phyloP scores from a whole-genome alignment of 2,329 filamentous ascomycete species.

The Mycocentrospora acerina region DNA sequence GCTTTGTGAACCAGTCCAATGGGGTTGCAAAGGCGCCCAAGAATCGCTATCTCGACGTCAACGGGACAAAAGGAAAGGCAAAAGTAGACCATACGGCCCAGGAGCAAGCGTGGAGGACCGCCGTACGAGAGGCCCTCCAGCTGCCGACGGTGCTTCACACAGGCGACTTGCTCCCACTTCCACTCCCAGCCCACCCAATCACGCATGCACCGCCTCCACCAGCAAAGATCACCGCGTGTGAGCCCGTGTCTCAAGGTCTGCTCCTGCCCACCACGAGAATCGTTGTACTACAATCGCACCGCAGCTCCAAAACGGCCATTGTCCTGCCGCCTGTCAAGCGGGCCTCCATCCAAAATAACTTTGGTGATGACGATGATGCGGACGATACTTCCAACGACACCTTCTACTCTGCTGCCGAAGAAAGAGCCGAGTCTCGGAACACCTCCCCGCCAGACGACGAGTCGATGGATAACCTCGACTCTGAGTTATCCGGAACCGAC shows the following conservation, averaged over 20 bases:
- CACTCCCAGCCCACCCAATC: slow-evolving; percentile 76
- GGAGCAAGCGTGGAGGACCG: slow-evolving; percentile 39
- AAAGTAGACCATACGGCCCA: slow-evolving; percentile 26
- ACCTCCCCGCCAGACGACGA: slow-evolving; percentile 44
- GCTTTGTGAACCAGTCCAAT: slow-evolving; percentile 47
- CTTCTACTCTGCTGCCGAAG: slow-evolving; percentile 90
- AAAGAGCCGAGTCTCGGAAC: slow-evolving; percentile 49
- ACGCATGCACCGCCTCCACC: slow-evolving; percentile 83
- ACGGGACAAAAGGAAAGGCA: slow-evolving; percentile 35
- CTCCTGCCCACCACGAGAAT: slow-evolving; percentile 78
- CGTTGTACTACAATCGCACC: slow-evolving; percentile 68
- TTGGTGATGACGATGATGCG: slow-evolving; percentile 67
- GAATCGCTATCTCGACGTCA: slow-evolving; percentile 37
- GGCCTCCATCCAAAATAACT: slow-evolving; percentile 59
- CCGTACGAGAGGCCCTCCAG: slow-evolving; percentile 71
- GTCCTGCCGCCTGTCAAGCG: slow-evolving; percentile 45
- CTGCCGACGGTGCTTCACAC: slow-evolving; percentile 76
- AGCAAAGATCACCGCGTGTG: slow-evolving; percentile 87
- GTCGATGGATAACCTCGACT: slow-evolving; percentile 49
- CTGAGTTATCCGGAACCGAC: slow-evolving; percentile 64
- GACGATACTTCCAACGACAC: slow-evolving; percentile 88
- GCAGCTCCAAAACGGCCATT: slow-evolving; percentile 53
- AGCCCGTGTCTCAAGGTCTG: slow-evolving; percentile 87
- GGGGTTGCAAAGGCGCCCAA: slow-evolving; percentile 33
- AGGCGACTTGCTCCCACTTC: slow-evolving; percentile 79